These are phyloP conservation scores for Colletotrichum camelliae DNA, from an alignment of 2,329 filamentous ascomycete species.

Conservation along the genomic window DNA sequence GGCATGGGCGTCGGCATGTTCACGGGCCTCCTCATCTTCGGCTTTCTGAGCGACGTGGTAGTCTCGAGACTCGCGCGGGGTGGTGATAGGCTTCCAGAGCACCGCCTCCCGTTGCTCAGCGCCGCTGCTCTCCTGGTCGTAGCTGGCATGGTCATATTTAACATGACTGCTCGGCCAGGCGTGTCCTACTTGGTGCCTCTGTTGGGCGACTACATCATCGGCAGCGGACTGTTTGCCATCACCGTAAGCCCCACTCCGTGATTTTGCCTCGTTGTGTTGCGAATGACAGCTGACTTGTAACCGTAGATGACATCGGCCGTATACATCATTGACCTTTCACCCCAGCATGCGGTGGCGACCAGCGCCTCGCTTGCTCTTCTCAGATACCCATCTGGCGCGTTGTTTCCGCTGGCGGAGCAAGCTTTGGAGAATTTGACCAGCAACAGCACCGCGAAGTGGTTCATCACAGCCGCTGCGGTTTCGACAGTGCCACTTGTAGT, in stretches of 20 bases:
- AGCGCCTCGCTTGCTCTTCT: not conserved
- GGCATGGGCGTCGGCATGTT: not conserved
- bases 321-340: conserved; percentile 3
- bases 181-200: not conserved
- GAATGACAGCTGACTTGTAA: not conserved
- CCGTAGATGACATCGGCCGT: conserved; percentile 6
- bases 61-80: not conserved
- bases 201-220: not conserved
- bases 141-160: not conserved
- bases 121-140: not conserved
- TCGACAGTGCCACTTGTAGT: not conserved
- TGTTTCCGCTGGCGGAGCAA: not conserved
- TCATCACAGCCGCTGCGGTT: not conserved
- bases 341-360: conserved; percentile 1
- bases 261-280: not conserved
- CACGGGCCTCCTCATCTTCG: conserved; percentile 1
- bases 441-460: conserved; percentile 6
- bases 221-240: not conserved
- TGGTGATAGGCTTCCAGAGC: not conserved
- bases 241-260: not conserved
- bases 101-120: conserved; percentile 1
- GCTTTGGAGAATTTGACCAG: not conserved
- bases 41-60: conserved; percentile 1
- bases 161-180: not conserved
- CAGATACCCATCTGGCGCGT: conserved; percentile 2